A percentile compares a stretch with the other conserved stretches of the same genome.
These are phyloP conservation scores for Macrophomina phaseolina DNA, from an alignment of 2,329 filamentous ascomycete genomes.

Conservation along the genomic window DNA sequence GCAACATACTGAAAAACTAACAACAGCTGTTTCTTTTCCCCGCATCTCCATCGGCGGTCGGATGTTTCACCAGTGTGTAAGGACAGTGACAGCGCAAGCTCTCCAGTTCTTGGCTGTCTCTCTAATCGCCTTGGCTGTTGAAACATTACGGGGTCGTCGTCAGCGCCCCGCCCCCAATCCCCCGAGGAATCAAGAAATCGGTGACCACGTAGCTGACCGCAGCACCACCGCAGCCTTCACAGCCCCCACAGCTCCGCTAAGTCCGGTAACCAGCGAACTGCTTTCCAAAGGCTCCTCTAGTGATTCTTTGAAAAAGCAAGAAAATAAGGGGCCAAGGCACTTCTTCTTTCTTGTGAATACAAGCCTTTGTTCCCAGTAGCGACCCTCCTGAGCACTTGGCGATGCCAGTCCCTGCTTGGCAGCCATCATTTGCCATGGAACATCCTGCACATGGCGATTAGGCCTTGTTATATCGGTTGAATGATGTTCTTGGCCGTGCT, in stretches of 20 bases:
- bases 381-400: slow-evolving; percentile 3
- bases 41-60: background rate
- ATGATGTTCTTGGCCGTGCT: background rate
- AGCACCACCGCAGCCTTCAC: background rate
- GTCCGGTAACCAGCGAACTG: too few species aligned
- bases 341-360: background rate
- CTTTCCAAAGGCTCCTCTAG: too few species aligned
- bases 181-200: too few species aligned
- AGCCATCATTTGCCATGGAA: background rate
- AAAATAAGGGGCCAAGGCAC: too few species aligned
- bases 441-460: background rate
- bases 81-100: background rate
- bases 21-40: background rate
- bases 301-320: too few species aligned
- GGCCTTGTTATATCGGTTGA: background rate
- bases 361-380: background rate
- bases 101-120: background rate
- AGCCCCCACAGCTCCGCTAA: too few species aligned
- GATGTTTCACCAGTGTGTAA: slow-evolving; percentile 12
- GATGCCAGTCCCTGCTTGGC: background rate
- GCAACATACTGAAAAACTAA: background rate
- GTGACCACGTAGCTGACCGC: background rate
- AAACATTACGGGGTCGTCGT: slow-evolving; percentile 2
- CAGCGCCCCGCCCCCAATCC: background rate
- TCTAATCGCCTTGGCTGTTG: slow-evolving; percentile 4